Evolutionary conservation across 2,329 filamentous ascomycete species (phyloP).

Genomic region (Pseudogymnoascus sp.): DNA sequence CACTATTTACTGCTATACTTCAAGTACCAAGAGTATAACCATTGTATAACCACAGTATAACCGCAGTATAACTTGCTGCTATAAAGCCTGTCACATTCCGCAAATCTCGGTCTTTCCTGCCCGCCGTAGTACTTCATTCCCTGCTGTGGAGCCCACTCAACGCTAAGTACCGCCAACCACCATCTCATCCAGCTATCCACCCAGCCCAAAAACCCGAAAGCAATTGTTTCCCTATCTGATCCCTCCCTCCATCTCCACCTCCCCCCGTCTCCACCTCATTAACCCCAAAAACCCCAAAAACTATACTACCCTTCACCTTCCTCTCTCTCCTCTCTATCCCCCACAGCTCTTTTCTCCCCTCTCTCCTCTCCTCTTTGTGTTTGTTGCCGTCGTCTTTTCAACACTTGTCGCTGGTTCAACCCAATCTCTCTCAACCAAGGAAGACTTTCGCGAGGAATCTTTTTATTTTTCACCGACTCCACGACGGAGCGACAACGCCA

Average conservation of each 20-base stretch:
- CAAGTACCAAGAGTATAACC: too few species aligned
- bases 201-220: background rate
- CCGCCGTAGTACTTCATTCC: background rate
- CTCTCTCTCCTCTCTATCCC: background rate
- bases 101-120: background rate
- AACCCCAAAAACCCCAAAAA: background rate
- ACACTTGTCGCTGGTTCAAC: background rate
- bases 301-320: background rate
- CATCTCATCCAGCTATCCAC: background rate
- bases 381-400: background rate
- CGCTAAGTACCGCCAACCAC: background rate
- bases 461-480: slow-evolving; percentile 1
- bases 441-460: background rate
- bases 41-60: too few species aligned
- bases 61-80: background rate
- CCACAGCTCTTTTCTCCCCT: slow-evolving; percentile 1
- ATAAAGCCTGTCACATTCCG: background rate
- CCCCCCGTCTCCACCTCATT: background rate
- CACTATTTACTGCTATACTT: too few species aligned
- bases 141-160: background rate
- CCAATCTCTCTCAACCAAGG: background rate
- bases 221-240: slow-evolving; percentile 5
- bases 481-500: background rate
- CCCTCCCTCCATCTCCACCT: background rate
- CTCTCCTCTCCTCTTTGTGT: background rate